Base-by-base conservation (phyloP, 2,329 filamentous ascomycete genomes). In the Zasmidium angulare region DNA sequence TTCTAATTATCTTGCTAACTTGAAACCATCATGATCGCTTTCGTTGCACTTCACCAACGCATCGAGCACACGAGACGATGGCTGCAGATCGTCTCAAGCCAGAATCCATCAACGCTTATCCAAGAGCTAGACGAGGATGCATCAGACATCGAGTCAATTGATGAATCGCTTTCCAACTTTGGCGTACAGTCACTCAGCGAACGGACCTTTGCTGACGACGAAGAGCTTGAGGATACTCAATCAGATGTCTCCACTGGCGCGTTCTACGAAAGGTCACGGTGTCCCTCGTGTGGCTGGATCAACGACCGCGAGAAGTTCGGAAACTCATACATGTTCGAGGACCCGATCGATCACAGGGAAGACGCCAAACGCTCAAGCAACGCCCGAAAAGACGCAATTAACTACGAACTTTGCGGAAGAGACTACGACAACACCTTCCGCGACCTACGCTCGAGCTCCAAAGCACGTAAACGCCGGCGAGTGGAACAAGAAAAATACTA, bases 391-490 rank as follows among this genome's bases (percentile, higher is more conserved):
- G 36, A 40, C 12, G 50, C 50, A 17, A 57, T 59, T 31, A 22
- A 50, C 22, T 59, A 63, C 51, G 55, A 58, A 9, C 14, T 56
- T 6, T 40, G 52, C 12, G 57, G 61, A 6, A 63, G 61, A 14
- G n/a, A 47, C 3, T 19, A 46, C 29, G 53, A 58, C 12, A 56
- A 55, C 48, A 53, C 57, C 31, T 66, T 63, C 54, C 43, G 9
- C n/a, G 63, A 66, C 54, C 53, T 63, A 20, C 61, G 64, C 31
- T 66, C 63, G 0, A 49, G 55, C 11, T 50, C 63, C 21, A 58
- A 63, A 55, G 56, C 63, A 23, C 53, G 50, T 22, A 47, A 59
- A 21, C 63, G 64, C 4, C 21, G 52, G n/a, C 56, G 46, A 11
- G 46, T n/a, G 7, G 47, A 58, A 12, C 36, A 51, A 7, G 36